A percentile compares a stretch with the other conserved stretches of the same genome.
These are phyloP conservation scores for Aspergillus quadrilineatus DNA, from an alignment of 2,329 filamentous ascomycete species.

Conservation along the genomic window DNA sequence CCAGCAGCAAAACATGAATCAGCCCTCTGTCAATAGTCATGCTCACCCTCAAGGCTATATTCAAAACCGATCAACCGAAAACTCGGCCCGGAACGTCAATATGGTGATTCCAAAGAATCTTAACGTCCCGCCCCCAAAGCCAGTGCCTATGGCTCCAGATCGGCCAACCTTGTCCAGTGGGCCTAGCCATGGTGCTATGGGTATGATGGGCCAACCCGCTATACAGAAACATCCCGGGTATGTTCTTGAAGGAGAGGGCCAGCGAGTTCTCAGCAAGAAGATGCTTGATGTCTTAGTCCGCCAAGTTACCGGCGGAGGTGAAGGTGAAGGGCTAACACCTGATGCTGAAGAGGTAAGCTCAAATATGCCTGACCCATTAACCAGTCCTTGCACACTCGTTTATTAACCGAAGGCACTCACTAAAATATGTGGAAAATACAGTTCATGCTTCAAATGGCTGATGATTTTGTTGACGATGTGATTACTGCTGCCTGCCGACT, in stretches of 20 bases:
- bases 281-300: slow-evolving; percentile 93
- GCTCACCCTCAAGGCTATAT: slow-evolving; percentile 45
- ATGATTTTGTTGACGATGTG: slow-evolving; percentile 92
- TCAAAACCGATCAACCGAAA: slow-evolving; percentile 41
- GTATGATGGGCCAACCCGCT: slow-evolving; percentile 83
- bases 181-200: slow-evolving; percentile 69
- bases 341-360: slow-evolving; percentile 87
- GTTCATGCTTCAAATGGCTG: slow-evolving; percentile 84
- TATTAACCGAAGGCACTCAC: slow-evolving; percentile 1
- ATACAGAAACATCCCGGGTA: slow-evolving; percentile 78
- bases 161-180: slow-evolving; percentile 85
- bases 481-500: slow-evolving; percentile 83
- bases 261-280: slow-evolving; percentile 94
- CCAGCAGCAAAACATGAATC: slow-evolving; percentile 30
- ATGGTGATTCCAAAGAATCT: slow-evolving; percentile 83
- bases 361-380: slow-evolving; percentile 2
- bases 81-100: slow-evolving; percentile 54
- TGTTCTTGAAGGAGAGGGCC: slow-evolving; percentile 85
- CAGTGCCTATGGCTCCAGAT: slow-evolving; percentile 68
- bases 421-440: slow-evolving; percentile 38
- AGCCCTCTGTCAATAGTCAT: slow-evolving; percentile 36
- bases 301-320: slow-evolving; percentile 80
- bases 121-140: slow-evolving; percentile 67
- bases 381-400: not conserved
- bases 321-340: slow-evolving; percentile 76